Base-by-base conservation (phyloP, 2,329 filamentous ascomycete genomes). In the Mycocentrospora acerina region DNA sequence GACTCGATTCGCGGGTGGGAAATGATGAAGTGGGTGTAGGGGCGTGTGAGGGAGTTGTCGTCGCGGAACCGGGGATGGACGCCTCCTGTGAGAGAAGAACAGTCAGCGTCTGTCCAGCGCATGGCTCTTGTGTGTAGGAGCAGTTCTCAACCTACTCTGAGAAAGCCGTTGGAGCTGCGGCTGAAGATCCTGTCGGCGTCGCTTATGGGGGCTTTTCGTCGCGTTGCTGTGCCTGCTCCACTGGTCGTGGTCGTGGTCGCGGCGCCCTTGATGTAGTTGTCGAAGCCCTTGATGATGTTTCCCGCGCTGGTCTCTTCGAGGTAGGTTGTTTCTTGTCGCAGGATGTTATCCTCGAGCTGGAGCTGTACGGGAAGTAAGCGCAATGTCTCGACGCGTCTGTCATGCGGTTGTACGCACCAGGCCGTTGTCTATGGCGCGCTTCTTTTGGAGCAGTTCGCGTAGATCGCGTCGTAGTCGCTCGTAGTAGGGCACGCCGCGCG, bases 251-350 rank as follows among this genome's bases (percentile, higher is more conserved):
- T 76, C 9, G 82, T 77, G 2, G 77, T 74, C n/a, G 81, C 80
- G 7, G 80, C 60, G 37, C 88, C 90, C 69, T 98, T 98, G 75
- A 95, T 94, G 72, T 97, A 98, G 64, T 90, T 94, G 68, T 98
- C 93, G 68, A 98, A 98, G 15, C 93, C 93, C 32, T 88, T 90
- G 66, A 98, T 91, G 63, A 98, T 97, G 72, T 98, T 98, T 29
- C 93, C 93, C 14, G 80, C 80, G 55, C 77, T 82, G 11, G 83
- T 85, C 59, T 89, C 89, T 67, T 97, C 91, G 35, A 98, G 82
- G 67, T 98, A 98, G 13, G 84, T 79, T 41, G 84, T 82, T 68
- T 98, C 93, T 59, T 88, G 85, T 49, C 85, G 82, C 62, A 80
- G 83, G 57, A 98, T 97, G 50, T 80, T 79, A 33, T 95, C 88